Conservation (phyloP, 345 rosid species). For the Salix caprea region DNA sequence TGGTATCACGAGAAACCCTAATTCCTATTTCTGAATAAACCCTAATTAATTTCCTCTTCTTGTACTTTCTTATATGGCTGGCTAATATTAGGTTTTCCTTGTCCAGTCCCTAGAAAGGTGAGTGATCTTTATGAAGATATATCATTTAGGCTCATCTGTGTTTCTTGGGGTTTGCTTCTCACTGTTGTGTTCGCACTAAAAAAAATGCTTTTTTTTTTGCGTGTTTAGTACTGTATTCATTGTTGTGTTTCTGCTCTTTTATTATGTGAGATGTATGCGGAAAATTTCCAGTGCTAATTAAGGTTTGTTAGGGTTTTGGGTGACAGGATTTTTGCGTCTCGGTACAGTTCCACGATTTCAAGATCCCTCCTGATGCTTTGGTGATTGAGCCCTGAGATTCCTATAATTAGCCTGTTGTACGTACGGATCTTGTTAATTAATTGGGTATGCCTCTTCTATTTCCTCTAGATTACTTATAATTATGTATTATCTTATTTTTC, state of each 20-base stretch:
- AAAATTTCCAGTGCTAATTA: not conserved
- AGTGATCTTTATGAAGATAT: conserved; percentile 4
- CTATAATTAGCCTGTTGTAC: conserved; percentile 6
- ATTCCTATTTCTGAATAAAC: conserved; percentile 17
- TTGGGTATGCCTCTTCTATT: conserved; percentile 3
- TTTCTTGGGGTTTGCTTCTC: conserved; percentile 15
- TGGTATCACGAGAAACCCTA: conserved; percentile 54
- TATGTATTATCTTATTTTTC: not conserved
- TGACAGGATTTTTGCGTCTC: conserved; percentile 30
- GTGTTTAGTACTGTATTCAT: conserved; percentile 1
- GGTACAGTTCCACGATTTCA: conserved; percentile 37
- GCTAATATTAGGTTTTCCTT: conserved; percentile 8
- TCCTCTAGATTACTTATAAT: not conserved
- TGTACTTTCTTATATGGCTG: not conserved
- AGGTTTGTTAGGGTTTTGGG: conserved; percentile 21
- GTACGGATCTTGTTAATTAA: conserved; percentile 11
- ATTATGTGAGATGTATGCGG: conserved; percentile 1
- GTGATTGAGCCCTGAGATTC: conserved; percentile 31
- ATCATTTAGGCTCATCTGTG: conserved; percentile 15
- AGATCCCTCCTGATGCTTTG: conserved; percentile 27
- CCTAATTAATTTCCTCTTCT: conserved; percentile 9
- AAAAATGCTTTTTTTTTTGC: not conserved
- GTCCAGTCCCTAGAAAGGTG: conserved; percentile 20
- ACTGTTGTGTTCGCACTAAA: not conserved
- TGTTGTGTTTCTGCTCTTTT: conserved; percentile 1